phyloP scores from a whole-genome alignment of 2,329 filamentous ascomycete species.

The Rutstroemia sydowiana region DNA sequence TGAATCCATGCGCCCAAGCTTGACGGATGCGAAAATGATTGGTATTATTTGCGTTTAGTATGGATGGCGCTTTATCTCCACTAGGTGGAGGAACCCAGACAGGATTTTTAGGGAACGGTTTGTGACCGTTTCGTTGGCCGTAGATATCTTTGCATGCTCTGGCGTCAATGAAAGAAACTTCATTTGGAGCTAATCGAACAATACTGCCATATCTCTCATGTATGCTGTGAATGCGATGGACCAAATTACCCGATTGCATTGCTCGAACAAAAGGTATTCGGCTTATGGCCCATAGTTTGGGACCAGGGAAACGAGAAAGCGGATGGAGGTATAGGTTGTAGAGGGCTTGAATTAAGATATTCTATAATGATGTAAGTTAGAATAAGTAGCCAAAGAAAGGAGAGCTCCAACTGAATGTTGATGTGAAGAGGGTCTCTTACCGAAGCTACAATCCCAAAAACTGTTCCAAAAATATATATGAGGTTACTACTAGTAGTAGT shows the following conservation, averaged over 20 bases:
- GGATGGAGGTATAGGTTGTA: conserved; percentile 25
- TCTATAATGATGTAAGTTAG: background rate
- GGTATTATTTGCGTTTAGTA: background rate
- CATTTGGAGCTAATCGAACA: conserved; percentile 27
- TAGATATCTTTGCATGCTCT: conserved; percentile 3
- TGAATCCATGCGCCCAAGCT: conserved; percentile 27
- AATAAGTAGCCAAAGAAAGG: background rate
- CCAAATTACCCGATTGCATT: conserved; percentile 1
- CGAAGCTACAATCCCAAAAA: background rate
- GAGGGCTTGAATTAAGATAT: background rate
- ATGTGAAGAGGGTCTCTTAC: background rate
- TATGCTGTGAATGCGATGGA: conserved; percentile 6
- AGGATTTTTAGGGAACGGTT: background rate
- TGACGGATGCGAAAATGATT: conserved; percentile 25
- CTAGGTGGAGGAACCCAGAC: background rate
- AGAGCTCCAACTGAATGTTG: background rate
- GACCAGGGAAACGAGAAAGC: conserved; percentile 28
- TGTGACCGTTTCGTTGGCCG: background rate
- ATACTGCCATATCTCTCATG: conserved; percentile 26
- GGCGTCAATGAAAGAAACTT: conserved; percentile 23
- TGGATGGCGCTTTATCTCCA: background rate
- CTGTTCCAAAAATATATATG: background rate
- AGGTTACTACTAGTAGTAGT: background rate
- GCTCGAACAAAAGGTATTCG: conserved; percentile 4
- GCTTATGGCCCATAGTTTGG: conserved; percentile 17